phyloP scores from a whole-genome alignment of 1,139 yeast genomes.

The Chernovozyma sophiae-reginae region DNA sequence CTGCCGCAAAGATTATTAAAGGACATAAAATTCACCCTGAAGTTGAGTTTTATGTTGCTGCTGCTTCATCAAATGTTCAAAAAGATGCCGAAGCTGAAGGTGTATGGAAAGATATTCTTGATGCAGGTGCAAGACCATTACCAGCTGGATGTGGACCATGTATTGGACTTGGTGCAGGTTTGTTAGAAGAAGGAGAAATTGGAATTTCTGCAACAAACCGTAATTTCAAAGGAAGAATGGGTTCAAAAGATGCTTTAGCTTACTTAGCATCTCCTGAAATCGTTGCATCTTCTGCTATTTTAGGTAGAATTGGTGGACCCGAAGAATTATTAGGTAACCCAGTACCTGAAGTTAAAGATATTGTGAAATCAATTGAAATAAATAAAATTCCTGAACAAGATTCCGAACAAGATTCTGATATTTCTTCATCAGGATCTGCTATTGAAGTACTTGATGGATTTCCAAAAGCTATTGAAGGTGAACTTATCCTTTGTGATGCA shows the following conservation, averaged over 20 bases:
- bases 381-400: constrained; percentile 19
- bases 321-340: constrained; percentile 67
- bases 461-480: constrained; percentile 87
- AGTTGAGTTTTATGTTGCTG: constrained; percentile 95
- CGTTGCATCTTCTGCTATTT: constrained; percentile 94
- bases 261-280: constrained; percentile 96
- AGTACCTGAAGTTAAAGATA: constrained; percentile 43
- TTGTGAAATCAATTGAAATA: constrained; percentile 39
- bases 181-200: constrained; percentile 90
- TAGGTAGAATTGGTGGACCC: constrained; percentile 92
- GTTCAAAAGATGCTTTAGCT: constrained; percentile 92
- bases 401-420: constrained; percentile 17
- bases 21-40: constrained; percentile 81
- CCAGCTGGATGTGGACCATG: constrained; percentile 99
- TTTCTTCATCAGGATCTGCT: constrained; percentile 33
- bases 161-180: constrained; percentile 93
- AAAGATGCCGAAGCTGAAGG: constrained; percentile 86
- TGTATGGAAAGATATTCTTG: constrained; percentile 85
- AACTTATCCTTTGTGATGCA: constrained; percentile 90
- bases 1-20: constrained; percentile 84
- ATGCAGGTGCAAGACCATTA: constrained; percentile 90
- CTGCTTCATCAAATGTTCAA: constrained; percentile 93
- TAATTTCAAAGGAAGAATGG: constrained; percentile 99
- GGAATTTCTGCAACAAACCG: constrained; percentile 98
- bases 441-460: constrained; percentile 82